Evolutionary conservation across 306 rosid genomes (phyloP).

Genomic region (Dryas drummondii): DNA sequence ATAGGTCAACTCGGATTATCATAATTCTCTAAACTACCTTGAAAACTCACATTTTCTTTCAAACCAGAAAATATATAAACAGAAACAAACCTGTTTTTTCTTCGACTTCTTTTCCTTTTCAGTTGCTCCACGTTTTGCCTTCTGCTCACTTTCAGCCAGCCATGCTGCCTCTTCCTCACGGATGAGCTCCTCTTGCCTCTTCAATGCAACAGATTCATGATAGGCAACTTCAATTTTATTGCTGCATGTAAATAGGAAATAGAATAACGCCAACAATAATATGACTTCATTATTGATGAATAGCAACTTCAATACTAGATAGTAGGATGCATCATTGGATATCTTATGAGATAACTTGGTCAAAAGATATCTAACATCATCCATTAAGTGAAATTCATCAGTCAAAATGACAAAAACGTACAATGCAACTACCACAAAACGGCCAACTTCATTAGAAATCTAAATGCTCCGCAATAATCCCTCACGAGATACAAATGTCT

Average conservation of each 20-base stretch:
- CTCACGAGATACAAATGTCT: too few species aligned
- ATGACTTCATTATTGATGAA: neutral
- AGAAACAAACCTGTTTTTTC: constrained; percentile 76
- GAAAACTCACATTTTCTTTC: neutral
- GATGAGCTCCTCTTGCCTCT: constrained; percentile 98
- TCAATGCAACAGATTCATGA: constrained; percentile 97
- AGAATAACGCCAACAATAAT: constrained; percentile 9
- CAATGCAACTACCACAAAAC: neutral
- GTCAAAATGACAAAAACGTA: neutral
- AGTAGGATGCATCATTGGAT: neutral
- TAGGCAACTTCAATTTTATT: constrained; percentile 95
- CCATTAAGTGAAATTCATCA: neutral
- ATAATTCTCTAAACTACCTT: neutral
- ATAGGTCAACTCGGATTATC: neutral
- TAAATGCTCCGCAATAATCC: neutral
- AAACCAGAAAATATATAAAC: neutral
- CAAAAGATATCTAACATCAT: neutral
- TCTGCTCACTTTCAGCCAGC: constrained; percentile 88
- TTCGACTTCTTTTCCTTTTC: constrained; percentile 90
- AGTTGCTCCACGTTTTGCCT: constrained; percentile 69
- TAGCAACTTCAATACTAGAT: neutral
- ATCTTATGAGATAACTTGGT: neutral
- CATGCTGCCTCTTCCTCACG: constrained; percentile 99
- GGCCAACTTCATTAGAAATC: neutral
- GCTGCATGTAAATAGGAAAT: constrained; percentile 55